Evolutionary conservation across 768 basidiomycete species (phyloP).

Genomic region (Daedaleopsis sinensis): DNA sequence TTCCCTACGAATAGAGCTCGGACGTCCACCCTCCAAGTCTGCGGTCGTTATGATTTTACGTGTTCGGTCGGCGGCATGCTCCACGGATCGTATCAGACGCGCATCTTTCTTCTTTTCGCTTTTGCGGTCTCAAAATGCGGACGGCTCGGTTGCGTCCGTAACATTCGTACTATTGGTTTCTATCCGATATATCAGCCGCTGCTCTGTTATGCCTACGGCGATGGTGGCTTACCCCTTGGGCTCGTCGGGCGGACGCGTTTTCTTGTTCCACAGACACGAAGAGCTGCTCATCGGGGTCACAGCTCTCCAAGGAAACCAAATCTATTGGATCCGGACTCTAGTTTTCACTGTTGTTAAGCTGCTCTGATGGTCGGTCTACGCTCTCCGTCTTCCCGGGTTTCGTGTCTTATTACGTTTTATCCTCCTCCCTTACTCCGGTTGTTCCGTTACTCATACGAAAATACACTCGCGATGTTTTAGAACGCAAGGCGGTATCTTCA

Average conservation of each 20-base stretch:
- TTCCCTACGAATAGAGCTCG: too few species aligned
- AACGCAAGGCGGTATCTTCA: slow-evolving; percentile 86
- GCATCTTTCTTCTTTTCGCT: background rate
- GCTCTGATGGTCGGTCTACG: background rate
- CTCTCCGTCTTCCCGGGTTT: background rate
- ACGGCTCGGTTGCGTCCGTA: too few species aligned
- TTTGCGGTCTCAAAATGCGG: background rate
- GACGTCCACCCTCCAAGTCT: background rate
- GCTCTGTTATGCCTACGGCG: too few species aligned
- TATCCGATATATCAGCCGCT: too few species aligned
- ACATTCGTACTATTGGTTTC: too few species aligned
- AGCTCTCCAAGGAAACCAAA: background rate
- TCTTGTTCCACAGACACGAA: too few species aligned
- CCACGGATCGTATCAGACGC: slow-evolving; percentile 1
- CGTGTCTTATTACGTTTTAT: background rate
- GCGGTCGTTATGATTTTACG: background rate
- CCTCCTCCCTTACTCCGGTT: background rate
- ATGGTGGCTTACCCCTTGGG: too few species aligned
- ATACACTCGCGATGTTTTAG: slow-evolving; percentile 40
- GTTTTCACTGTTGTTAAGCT: background rate
- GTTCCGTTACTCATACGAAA: background rate
- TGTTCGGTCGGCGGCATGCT: background rate
- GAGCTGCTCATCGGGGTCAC: too few species aligned
- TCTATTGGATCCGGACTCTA: background rate
- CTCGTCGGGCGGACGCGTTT: too few species aligned